These are phyloP conservation scores for Durusdinium trenchii DNA, from an alignment of 73 alveolate species.

Conservation along the genomic window DNA sequence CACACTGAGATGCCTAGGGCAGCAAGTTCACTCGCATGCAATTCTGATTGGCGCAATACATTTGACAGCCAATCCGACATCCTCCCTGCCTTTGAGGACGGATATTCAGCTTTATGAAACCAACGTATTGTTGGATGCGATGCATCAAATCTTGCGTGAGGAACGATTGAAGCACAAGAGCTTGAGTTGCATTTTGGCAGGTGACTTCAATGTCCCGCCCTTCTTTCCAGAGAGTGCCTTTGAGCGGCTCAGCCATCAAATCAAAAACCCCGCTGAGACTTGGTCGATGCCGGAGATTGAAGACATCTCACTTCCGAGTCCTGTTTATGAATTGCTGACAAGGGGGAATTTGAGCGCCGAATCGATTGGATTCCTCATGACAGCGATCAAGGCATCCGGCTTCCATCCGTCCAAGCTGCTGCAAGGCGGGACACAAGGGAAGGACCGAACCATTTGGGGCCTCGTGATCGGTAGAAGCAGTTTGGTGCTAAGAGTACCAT, in stretches of 20 bases:
- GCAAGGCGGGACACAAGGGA: conserved; percentile 8
- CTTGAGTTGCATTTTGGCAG: conserved; percentile 55
- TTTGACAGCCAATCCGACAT: background rate
- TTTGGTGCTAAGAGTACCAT: too few species aligned
- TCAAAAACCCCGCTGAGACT: background rate
- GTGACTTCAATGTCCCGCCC: conserved; percentile 71
- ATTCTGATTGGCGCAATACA: conserved; percentile 5
- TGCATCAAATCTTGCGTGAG: conserved; percentile 2
- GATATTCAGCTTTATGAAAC: conserved; percentile 21
- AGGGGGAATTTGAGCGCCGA: conserved; percentile 27
- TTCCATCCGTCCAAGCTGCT: conserved; percentile 53
- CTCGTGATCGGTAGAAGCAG: too few species aligned
- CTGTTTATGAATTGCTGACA: conserved; percentile 61
- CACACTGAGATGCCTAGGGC: background rate
- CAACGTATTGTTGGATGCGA: conserved; percentile 43
- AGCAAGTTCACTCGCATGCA: background rate
- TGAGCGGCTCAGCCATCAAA: conserved; percentile 1
- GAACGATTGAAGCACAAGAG: conserved; percentile 39
- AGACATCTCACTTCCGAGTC: background rate
- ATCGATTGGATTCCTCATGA: conserved; percentile 54
- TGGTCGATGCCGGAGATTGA: background rate
- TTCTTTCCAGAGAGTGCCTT: conserved; percentile 36
- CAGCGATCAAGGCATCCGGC: conserved; percentile 67
- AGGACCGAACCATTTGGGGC: too few species aligned
- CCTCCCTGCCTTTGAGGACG: background rate